phyloP scores from a whole-genome alignment of 169 alveolate genomes.

The Plasmodium gallinaceum region DNA sequence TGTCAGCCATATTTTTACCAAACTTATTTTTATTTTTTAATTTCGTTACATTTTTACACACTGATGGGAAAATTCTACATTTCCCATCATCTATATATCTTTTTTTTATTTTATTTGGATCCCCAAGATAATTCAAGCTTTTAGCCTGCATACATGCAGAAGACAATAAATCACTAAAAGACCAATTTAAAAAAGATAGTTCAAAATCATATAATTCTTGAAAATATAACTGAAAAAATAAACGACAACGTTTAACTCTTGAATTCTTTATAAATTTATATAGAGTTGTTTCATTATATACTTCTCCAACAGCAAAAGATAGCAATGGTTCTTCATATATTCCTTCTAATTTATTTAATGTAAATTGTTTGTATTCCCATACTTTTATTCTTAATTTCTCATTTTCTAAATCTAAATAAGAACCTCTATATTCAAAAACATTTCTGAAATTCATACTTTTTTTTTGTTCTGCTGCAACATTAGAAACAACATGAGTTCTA shows the following conservation, averaged over 20 bases:
- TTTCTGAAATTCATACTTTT: conserved; percentile 84
- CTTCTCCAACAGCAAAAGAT: conserved; percentile 83
- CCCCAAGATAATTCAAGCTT: conserved; percentile 37
- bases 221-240: conserved; percentile 83
- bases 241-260: conserved; percentile 79
- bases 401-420: conserved; percentile 87
- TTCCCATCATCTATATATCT: conserved; percentile 15
- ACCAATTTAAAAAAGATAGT: conserved; percentile 81
- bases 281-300: conserved; percentile 82
- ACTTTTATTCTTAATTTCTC: conserved; percentile 87
- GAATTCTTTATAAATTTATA: conserved; percentile 80
- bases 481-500: conserved; percentile 87
- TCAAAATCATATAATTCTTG: conserved; percentile 87
- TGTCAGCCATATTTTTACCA: background rate
- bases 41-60: conserved; percentile 12
- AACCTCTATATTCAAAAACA: conserved; percentile 89
- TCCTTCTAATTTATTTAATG: conserved; percentile 86
- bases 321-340: conserved; percentile 85
- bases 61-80: conserved; percentile 19
- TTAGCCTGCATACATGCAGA: conserved; percentile 46
- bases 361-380: conserved; percentile 87
- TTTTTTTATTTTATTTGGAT: conserved; percentile 12
- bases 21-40: conserved; percentile 27
- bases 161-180: conserved; percentile 78
- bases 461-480: conserved; percentile 83